Evolutionary conservation across 129 eudicot species (phyloP), one percentile per base, ranked within the genome.

Genomic region (Helianthus annuus): DNA sequence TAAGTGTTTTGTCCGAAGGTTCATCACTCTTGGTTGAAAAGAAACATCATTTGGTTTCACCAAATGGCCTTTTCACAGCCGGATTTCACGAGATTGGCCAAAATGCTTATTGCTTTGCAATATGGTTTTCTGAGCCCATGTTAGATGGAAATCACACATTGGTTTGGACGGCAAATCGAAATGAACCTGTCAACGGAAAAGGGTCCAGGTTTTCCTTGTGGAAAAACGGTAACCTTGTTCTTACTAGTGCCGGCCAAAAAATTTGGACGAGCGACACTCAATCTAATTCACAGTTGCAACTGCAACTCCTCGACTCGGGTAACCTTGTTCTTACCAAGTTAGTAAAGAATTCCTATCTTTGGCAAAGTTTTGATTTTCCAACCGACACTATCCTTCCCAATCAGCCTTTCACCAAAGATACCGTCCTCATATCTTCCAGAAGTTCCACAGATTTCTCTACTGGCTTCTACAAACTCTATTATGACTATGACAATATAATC

Each of bases 301-400:
- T 78, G 5, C 53, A 36, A 5, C 78, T 83, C 6, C 52, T 14
- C 7, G 60, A 70, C 38, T 7, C 42, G n/a, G 83, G 83, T 27
- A 78, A 78, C 76, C 80, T 83, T 55, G 71, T 83, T 17, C 75
- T 81, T 3, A 24, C 2, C 3, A 49, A 14, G 22, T 8, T 48
- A 11, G 14, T 46, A 7, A 48, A 16, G 57, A 44, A 16, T 4
- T 49, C 55, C 5, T 49, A 14, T 4, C 19, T 78, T 4, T 83
- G 86, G 86, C 81, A 83, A 70, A 83, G 86, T 29, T 83, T 78
- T 46, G 51, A 68, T 70, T 69, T n/a, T 7, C 86, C 86, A 2
- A 83, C 86, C 0, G 46, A 78, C 16, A 82, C 86, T 2, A 80
- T 83, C 69, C 81, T 83, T 69, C 81, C 86, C 8, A 36, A 15